Conservation (phyloP, 768 basidiomycete genomes). For the Crucibulum laeve region DNA sequence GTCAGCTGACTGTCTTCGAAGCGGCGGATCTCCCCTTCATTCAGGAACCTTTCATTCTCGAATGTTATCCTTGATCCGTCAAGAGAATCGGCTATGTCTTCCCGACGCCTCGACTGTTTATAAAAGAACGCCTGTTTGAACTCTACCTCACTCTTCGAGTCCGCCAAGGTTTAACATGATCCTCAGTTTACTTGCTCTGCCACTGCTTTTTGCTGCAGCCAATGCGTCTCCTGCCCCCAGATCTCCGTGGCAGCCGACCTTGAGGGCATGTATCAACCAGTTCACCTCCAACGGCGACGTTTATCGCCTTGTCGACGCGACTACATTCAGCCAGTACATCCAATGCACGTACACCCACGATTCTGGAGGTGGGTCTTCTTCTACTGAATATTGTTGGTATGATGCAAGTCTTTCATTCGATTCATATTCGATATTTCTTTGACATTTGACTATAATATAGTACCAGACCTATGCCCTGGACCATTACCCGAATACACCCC, state of each 20-base stretch:
- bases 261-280: slow-evolving; percentile 5
- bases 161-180: no score
- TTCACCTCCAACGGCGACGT: slow-evolving; percentile 1
- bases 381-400: slow-evolving; percentile 10
- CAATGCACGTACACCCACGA: slow-evolving; percentile 9
- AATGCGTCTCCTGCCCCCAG: no score
- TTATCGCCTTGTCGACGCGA: slow-evolving; percentile 2
- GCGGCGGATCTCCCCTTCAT: no score
- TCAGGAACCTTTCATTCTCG: no score
- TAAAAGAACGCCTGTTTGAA: no score
- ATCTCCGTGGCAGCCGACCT: background rate
- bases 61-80: no score
- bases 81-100: no score
- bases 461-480: slow-evolving; percentile 9
- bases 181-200: no score
- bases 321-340: slow-evolving; percentile 10
- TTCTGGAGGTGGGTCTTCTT: slow-evolving; percentile 2
- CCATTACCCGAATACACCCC: slow-evolving; percentile 11
- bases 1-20: no score
- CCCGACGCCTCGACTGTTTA: no score
- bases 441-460: slow-evolving; percentile 1
- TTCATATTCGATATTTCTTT: background rate
- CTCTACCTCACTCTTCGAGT: no score
- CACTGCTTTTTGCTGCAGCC: no score
- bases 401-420: slow-evolving; percentile 5